Conservation (phyloP, 2,329 filamentous ascomycete species). For the Penicillium sp. region DNA sequence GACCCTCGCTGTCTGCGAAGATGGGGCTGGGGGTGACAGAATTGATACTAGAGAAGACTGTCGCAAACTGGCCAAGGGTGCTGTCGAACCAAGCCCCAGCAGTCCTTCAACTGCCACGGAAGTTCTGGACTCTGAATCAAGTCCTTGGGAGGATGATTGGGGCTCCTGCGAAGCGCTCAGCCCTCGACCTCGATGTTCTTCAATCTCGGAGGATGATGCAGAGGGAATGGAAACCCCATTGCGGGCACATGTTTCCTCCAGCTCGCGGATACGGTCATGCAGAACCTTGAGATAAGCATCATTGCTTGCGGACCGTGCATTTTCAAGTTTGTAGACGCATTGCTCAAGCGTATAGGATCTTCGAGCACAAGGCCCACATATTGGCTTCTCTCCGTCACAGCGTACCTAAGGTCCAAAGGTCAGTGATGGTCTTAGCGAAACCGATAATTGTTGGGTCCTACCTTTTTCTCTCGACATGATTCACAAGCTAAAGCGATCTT, state of each 20-base stretch:
- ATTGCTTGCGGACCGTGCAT: constrained; percentile 40
- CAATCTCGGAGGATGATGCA: neutral
- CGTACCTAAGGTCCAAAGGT: neutral
- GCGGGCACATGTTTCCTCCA: constrained; percentile 28
- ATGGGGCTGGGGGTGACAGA: neutral
- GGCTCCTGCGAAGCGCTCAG: neutral
- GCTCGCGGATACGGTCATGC: constrained; percentile 29
- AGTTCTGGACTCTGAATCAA: constrained; percentile 18
- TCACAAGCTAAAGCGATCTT: constrained; percentile 47
- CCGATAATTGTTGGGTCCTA: constrained; percentile 25
- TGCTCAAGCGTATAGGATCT: constrained; percentile 35
- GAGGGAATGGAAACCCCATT: constrained; percentile 23
- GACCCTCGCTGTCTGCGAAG: neutral
- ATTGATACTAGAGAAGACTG: constrained; percentile 1
- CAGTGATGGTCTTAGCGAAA: neutral
- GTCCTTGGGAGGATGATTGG: neutral
- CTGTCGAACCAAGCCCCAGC: constrained; percentile 17
- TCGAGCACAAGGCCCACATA: constrained; percentile 46
- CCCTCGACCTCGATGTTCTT: constrained; percentile 1
- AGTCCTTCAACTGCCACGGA: constrained; percentile 23
- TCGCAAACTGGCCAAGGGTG: neutral
- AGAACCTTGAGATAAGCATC: constrained; percentile 35
- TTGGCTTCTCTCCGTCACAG: constrained; percentile 47
- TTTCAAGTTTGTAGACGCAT: constrained; percentile 44
- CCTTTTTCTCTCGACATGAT: constrained; percentile 45